Evolutionary conservation across 768 basidiomycete genomes (phyloP), one percentile per base, ranked within the genome.

Genomic region (Obba rivulosa): DNA sequence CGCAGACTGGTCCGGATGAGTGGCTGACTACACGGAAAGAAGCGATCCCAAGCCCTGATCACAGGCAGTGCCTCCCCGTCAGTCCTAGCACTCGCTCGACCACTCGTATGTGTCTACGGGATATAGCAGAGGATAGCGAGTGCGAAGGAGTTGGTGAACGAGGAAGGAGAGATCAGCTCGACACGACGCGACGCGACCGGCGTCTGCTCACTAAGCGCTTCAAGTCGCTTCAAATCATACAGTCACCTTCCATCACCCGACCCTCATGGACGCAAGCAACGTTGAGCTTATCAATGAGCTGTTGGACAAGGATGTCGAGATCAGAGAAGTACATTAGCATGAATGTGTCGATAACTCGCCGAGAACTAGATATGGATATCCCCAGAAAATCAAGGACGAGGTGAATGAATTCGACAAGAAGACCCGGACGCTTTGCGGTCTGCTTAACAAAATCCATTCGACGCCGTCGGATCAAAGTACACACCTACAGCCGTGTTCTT

Each of bases 321-420:
- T 83, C 17, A 72, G 76, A 63, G 87, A 88, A 74, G 87, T 86
- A 62, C 54, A 62, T 58, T 37, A 40, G 43, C 38, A 22, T 50
- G n/a, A 3, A 13, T 20, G 35, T 45, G 23, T 22, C n/a, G 23
- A 24, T 20, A 10, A 16, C 25, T 22, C 34, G 28, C 16, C 13
- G 37, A 11, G 20, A 18, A 21, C 24, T 41, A 37, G 25, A 48
- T 41, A 21, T 31, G 21, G 37, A 41, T 50, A 25, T 63, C 3
- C 40, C 7, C 55, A 92, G 89, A 87, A 80, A 82, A 85, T 92
- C 66, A 85, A 79, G 57, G 86, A 87, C 23, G 80, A 85, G 63
- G 82, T 85, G 34, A 74, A 73, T 21, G 79, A 83, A 58, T 70
- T 91, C 2, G 88, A 91, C 65, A 89, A 84, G 66, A 85, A 82